Percentiles rank a stretch among this genome's conserved stretches.
phyloP scores from a whole-genome alignment of 1,284 basidiomycete genomes.

The Stereum hirsutum region DNA sequence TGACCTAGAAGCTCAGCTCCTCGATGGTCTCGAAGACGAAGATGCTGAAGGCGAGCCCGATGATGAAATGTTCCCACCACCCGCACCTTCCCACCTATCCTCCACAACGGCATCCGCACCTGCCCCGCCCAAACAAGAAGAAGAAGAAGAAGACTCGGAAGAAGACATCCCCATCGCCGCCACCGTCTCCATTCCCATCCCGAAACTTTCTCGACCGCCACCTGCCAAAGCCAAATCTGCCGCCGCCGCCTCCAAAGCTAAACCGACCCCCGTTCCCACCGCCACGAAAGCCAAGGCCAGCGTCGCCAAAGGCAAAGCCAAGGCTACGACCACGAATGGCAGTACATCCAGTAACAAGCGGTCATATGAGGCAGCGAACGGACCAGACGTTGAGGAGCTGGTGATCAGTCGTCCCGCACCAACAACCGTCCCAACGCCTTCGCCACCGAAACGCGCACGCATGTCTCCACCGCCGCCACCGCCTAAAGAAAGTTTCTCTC shows the following conservation, averaged over 20 bases:
- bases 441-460: constrained; percentile 29
- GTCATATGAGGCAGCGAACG: constrained; percentile 23
- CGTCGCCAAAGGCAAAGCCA: constrained; percentile 6
- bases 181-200: not conserved
- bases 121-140: not conserved
- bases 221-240: constrained; percentile 4
- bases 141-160: constrained; percentile 33
- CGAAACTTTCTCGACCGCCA: constrained; percentile 9
- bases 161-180: constrained; percentile 19
- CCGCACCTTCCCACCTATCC: too few species aligned
- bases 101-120: not conserved
- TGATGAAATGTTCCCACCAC: constrained; percentile 23
- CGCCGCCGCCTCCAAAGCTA: constrained; percentile 7
- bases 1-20: constrained; percentile 25
- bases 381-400: constrained; percentile 30
- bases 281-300: not conserved
- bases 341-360: constrained; percentile 16
- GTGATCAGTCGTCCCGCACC: constrained; percentile 26
- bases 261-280: not conserved
- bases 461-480: constrained; percentile 20
- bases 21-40: constrained; percentile 25
- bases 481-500: constrained; percentile 15
- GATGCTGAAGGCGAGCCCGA: constrained; percentile 38
- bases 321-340: too few species aligned
- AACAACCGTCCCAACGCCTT: too few species aligned